Evolutionary conservation across 108 stramenopile species (phyloP).

Genomic region (Pseudonitzschia delicatissima): DNA sequence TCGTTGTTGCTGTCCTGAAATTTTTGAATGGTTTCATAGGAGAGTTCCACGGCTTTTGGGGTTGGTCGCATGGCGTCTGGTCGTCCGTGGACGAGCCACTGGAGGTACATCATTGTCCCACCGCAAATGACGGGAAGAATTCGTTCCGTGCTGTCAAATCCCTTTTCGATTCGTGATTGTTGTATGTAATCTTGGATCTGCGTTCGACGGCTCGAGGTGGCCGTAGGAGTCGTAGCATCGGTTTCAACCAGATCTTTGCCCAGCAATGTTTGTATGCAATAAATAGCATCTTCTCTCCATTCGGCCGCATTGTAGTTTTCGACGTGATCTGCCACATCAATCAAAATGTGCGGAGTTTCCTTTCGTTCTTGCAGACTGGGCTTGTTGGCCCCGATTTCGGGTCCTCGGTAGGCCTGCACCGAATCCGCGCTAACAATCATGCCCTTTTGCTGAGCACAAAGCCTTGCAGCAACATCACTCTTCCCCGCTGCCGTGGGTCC

Average conservation of each 20-base stretch:
- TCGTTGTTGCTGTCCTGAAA: conserved; percentile 53
- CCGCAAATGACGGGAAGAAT: conserved; percentile 84
- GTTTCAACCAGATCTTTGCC: neutral
- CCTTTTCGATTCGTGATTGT: conserved; percentile 13
- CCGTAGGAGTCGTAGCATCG: conserved; percentile 10
- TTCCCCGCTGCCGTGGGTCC: conserved; percentile 95
- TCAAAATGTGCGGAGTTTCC: conserved; percentile 84
- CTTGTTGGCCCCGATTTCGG: conserved; percentile 94
- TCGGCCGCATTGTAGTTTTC: conserved; percentile 86
- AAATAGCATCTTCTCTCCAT: conserved; percentile 77
- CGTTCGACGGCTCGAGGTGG: conserved; percentile 1
- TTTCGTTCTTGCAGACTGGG: conserved; percentile 76
- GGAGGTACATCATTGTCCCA: conserved; percentile 90
- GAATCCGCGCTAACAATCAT: conserved; percentile 89
- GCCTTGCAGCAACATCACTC: conserved; percentile 74
- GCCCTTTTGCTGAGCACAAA: conserved; percentile 52
- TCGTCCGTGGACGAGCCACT: conserved; percentile 93
- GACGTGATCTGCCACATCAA: conserved; percentile 73
- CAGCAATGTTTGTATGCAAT: conserved; percentile 49
- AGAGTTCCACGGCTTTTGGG: conserved; percentile 48
- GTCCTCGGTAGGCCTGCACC: conserved; percentile 90
- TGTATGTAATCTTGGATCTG: conserved; percentile 15
- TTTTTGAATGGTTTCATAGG: conserved; percentile 34
- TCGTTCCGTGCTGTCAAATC: conserved; percentile 12
- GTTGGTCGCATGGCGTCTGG: conserved; percentile 90